Evolutionary conservation across 306 rosid species (phyloP).

Genomic region (Citrullus amarus): DNA sequence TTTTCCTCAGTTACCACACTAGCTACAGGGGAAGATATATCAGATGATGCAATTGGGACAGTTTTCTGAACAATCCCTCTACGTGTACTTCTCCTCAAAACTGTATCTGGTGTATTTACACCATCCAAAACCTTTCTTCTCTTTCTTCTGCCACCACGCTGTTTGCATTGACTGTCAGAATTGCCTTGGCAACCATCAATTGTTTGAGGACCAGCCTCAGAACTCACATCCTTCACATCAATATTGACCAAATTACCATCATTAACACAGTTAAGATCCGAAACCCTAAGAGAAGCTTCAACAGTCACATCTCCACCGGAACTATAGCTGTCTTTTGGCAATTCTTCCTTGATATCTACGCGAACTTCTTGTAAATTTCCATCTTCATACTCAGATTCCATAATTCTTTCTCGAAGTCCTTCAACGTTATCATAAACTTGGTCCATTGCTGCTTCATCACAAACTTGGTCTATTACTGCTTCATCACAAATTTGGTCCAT

Average conservation of each 20-base stretch:
- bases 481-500: constrained; percentile 14
- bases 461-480: constrained; percentile 14
- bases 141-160: constrained; percentile 41
- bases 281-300: constrained; percentile 14
- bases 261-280: constrained; percentile 17
- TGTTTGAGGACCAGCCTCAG: constrained; percentile 30
- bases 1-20: constrained; percentile 56
- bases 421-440: constrained; percentile 3
- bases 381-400: constrained; percentile 17
- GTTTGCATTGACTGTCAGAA: constrained; percentile 31
- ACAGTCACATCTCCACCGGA: constrained; percentile 23
- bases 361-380: constrained; percentile 22
- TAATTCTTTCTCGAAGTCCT: constrained; percentile 13
- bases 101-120: constrained; percentile 35
- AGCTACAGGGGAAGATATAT: constrained; percentile 33
- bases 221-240: constrained; percentile 31
- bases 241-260: constrained; percentile 25
- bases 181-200: constrained; percentile 26
- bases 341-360: constrained; percentile 23
- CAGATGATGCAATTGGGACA: constrained; percentile 14
- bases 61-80: constrained; percentile 46
- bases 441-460: constrained; percentile 13
- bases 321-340: constrained; percentile 18
- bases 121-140: constrained; percentile 41
- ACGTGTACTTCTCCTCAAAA: constrained; percentile 92